Evolutionary conservation across 176 grass and related monocot species (phyloP), one percentile per base, ranked within the genome.

Genomic region (Lolium perenne): DNA sequence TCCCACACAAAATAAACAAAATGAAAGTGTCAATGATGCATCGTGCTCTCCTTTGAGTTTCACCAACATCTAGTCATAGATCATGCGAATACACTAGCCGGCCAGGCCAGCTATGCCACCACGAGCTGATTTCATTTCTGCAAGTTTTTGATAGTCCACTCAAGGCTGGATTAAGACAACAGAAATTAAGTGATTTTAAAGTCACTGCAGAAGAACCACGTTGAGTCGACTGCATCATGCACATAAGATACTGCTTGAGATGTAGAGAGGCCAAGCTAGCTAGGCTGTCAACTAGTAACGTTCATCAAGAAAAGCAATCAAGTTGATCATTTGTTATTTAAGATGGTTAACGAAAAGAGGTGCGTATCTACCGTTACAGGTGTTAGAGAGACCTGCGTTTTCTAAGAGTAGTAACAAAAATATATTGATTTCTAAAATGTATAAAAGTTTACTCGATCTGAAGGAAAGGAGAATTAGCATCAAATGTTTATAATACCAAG

Each of bases 141-240:
- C 15, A 76, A 54, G 48, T 54, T 76, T 49, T 76, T 76, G 74
- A 76, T 76, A 76, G 74, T 76, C 49, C 49, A 76, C 49, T 55
- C 49, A 55, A 54, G 16, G 25, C 25, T 55, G 74, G 23, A 76
- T 10, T 0, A 4, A 32, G 48, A 76, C 7, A 76, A 66, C 3
- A 76, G 35, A 32, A 32, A 51, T 50, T 14, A 32, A 18, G 38
- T 70, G 38, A 0, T 43, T 43, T 41, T 18, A 43, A 74, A 75
- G 72, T 53, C 72, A 17, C 14, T 10, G 14, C 73, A n/a, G n/a
- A n/a, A n/a, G n/a, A 35, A 2, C 32, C 73, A 54, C 73, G 73
- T 76, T 54, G 7, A 18, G 49, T 50, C 23, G 48, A 53, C 32
- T 15, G 7, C 23, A 51, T 74, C 71, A 25, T 74, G 71, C 46